Evolutionary conservation across 2,329 filamentous ascomycete species (phyloP).

Genomic region (Pochonia chlamydosporia): DNA sequence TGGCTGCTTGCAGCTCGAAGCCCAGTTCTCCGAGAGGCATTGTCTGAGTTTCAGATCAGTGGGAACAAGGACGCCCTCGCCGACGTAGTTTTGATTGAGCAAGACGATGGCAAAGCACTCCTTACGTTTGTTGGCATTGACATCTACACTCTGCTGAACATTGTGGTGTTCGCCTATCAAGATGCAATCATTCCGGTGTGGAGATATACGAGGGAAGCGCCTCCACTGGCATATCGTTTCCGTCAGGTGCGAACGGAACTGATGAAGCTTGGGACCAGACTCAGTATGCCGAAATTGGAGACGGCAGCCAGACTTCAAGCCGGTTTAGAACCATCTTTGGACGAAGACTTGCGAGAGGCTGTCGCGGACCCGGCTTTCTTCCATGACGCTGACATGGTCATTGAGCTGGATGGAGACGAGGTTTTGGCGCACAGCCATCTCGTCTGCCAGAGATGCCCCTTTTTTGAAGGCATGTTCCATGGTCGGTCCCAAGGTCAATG

Average conservation of each 20-base stretch:
- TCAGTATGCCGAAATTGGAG: slow-evolving; percentile 69
- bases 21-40: slow-evolving; percentile 54
- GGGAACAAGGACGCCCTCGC: slow-evolving; percentile 13
- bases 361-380: slow-evolving; percentile 66
- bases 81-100: slow-evolving; percentile 25
- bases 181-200: slow-evolving; percentile 80
- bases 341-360: slow-evolving; percentile 65
- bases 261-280: slow-evolving; percentile 72
- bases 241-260: slow-evolving; percentile 76
- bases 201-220: slow-evolving; percentile 67
- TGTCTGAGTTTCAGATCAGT: slow-evolving; percentile 48
- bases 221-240: slow-evolving; percentile 63
- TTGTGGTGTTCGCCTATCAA: slow-evolving; percentile 75
- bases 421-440: slow-evolving; percentile 71
- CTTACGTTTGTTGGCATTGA: slow-evolving; percentile 67
- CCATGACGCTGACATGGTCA: slow-evolving; percentile 69
- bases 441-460: slow-evolving; percentile 79
- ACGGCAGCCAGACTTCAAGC: slow-evolving; percentile 71
- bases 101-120: slow-evolving; percentile 43
- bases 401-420: slow-evolving; percentile 72
- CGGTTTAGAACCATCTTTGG: slow-evolving; percentile 56
- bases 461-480: slow-evolving; percentile 85
- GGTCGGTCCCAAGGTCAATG: slow-evolving; percentile 83
- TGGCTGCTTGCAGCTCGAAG: slow-evolving; percentile 77
- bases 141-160: slow-evolving; percentile 70